A percentile compares a stretch with the other conserved stretches of the same genome.
phyloP scores from a whole-genome alignment of 371 early-diverging fungal genomes.

The Haplosporangium sp. region DNA sequence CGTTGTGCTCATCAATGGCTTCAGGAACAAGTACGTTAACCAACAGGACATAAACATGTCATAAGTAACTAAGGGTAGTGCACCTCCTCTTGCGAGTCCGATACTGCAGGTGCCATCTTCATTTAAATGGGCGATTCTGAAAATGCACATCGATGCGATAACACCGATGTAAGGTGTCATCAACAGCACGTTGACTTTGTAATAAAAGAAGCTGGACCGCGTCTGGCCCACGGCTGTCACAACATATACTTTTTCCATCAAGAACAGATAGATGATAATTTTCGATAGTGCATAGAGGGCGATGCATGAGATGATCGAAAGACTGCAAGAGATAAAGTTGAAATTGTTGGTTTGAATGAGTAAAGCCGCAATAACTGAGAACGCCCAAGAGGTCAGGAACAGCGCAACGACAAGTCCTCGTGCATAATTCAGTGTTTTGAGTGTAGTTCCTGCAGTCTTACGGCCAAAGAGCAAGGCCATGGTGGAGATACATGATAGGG shows the following conservation, averaged over 20 bases:
- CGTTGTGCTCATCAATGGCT: constrained; percentile 52
- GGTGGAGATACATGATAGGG: constrained; percentile 63
- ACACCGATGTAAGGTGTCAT: constrained; percentile 60
- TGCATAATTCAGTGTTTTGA: constrained; percentile 60
- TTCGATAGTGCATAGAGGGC: constrained; percentile 62
- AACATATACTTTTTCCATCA: constrained; percentile 67
- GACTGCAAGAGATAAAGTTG: constrained; percentile 62
- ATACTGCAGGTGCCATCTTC: constrained; percentile 59
- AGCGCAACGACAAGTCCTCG: constrained; percentile 60
- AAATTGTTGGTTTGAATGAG: constrained; percentile 67
- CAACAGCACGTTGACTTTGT: constrained; percentile 58
- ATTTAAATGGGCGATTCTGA: constrained; percentile 44
- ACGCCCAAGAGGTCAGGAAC: constrained; percentile 63
- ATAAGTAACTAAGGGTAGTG: constrained; percentile 59
- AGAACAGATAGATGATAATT: constrained; percentile 64
- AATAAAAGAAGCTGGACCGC: constrained; percentile 50
- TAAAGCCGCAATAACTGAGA: constrained; percentile 65
- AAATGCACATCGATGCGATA: constrained; percentile 58
- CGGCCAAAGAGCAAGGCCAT: constrained; percentile 69
- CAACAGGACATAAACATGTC: constrained; percentile 58
- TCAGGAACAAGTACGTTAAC: constrained; percentile 60
- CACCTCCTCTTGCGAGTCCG: constrained; percentile 56
- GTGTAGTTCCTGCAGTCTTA: constrained; percentile 61
- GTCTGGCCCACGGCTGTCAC: constrained; percentile 52
- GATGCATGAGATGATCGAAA: constrained; percentile 60